These are phyloP conservation scores for Scytalidium sp. DNA, from an alignment of 2,329 filamentous ascomycete genomes.

Conservation along the genomic window DNA sequence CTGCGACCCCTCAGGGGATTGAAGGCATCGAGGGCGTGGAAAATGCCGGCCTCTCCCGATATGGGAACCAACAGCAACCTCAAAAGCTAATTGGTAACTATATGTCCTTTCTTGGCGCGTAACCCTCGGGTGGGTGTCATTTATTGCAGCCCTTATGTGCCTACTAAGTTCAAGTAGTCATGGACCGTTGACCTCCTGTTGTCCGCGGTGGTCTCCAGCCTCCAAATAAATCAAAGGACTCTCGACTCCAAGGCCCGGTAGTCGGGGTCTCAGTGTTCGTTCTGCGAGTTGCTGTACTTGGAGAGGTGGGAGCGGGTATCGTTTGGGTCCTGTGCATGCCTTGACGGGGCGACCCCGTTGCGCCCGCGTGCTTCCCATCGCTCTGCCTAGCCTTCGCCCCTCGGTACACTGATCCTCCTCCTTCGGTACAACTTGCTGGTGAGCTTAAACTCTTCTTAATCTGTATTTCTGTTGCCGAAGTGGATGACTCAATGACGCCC, in stretches of 20 bases:
- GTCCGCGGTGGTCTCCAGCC: constrained; percentile 15
- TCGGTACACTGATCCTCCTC: too few relatives aligned
- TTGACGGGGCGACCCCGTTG: not conserved
- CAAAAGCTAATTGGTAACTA: too few relatives aligned
- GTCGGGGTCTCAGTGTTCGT: not conserved
- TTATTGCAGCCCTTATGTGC: too few relatives aligned
- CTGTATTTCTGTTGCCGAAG: not conserved
- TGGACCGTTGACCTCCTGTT: not conserved
- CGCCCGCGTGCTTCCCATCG: not conserved
- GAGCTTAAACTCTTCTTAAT: not conserved
- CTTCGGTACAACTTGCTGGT: not conserved
- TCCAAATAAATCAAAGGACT: constrained; percentile 32
- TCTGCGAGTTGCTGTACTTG: not conserved
- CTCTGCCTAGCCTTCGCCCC: too few relatives aligned
- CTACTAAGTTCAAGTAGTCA: not conserved
- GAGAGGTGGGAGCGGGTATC: not conserved
- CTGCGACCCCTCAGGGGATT: too few relatives aligned
- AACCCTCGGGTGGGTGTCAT: too few relatives aligned
- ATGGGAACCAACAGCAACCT: too few relatives aligned
- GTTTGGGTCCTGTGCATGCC: not conserved
- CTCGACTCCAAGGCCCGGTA: constrained; percentile 30
- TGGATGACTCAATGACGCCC: not conserved
- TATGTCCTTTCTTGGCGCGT: too few relatives aligned
- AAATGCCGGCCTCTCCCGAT: too few relatives aligned
- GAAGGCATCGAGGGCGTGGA: too few relatives aligned